Conservation (phyloP, 176 grass and related monocot species). For the Bolboschoenus planiculmis region DNA sequence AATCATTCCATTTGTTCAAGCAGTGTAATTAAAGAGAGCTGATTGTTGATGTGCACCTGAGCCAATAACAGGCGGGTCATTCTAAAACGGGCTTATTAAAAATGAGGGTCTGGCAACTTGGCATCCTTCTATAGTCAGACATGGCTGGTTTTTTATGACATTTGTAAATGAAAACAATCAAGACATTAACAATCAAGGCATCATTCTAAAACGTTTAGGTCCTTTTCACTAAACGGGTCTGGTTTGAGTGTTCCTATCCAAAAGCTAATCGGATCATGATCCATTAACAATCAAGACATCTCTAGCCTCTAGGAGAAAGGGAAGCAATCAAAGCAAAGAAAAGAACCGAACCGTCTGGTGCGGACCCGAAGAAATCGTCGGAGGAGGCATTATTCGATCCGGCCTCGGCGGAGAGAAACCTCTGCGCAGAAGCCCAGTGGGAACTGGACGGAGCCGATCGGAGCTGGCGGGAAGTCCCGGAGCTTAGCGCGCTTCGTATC, state of each 20-base stretch:
- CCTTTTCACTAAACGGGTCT: neutral
- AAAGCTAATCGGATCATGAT: neutral
- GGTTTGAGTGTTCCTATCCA: neutral
- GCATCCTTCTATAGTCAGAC: neutral
- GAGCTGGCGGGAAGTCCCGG: neutral
- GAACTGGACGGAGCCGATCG: constrained; percentile 5
- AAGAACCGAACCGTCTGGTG: constrained; percentile 27
- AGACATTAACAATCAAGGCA: too few species aligned
- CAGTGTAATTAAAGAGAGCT: neutral
- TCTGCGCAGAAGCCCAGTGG: too few species aligned
- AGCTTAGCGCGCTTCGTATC: neutral
- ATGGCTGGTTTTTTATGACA: neutral
- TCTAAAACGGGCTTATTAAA: neutral
- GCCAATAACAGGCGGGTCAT: neutral
- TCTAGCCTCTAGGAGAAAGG: neutral
- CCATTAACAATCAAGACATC: neutral
- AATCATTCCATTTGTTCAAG: neutral
- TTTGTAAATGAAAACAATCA: neutral
- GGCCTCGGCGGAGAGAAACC: constrained; percentile 20
- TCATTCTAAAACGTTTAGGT: neutral
- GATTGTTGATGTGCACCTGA: neutral
- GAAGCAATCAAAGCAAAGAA: neutral
- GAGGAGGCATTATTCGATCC: neutral
- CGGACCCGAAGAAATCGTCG: constrained; percentile 25
- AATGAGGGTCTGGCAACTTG: neutral